phyloP scores from a whole-genome alignment of 768 basidiomycete genomes.

The Hydnum rufescens region DNA sequence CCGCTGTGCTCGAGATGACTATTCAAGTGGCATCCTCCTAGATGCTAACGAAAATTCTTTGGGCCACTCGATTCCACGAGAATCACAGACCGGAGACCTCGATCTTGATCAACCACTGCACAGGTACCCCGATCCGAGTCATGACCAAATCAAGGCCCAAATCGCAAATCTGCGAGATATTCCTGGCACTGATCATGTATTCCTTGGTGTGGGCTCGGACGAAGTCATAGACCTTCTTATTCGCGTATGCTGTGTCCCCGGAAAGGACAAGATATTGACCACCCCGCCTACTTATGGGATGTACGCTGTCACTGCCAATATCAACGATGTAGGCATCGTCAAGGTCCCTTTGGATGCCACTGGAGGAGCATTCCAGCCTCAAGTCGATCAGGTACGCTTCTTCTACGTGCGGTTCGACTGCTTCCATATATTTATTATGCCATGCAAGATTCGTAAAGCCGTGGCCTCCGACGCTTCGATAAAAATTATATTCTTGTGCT shows the following conservation, averaged over 20 bases:
- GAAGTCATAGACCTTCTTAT: slow-evolving; percentile 91
- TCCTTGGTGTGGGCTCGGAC: slow-evolving; percentile 92
- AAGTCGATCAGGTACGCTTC: slow-evolving; percentile 41
- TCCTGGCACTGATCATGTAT: slow-evolving; percentile 45
- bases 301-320: slow-evolving; percentile 86
- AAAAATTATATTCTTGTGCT: slow-evolving; percentile 87
- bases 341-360: slow-evolving; percentile 63
- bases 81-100: slow-evolving; percentile 16
- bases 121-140: slow-evolving; percentile 86
- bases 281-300: slow-evolving; percentile 97
- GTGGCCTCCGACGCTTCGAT: slow-evolving; percentile 53
- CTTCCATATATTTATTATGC: not conserved
- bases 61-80: slow-evolving; percentile 56
- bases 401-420: not conserved
- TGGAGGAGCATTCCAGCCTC: slow-evolving; percentile 62
- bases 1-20: slow-evolving; percentile 92
- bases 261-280: slow-evolving; percentile 60
- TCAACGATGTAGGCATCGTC: slow-evolving; percentile 77
- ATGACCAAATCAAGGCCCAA: slow-evolving; percentile 53
- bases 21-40: slow-evolving; percentile 72
- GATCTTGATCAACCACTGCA: slow-evolving; percentile 31
- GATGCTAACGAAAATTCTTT: slow-evolving; percentile 97
- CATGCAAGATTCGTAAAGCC: slow-evolving; percentile 48
- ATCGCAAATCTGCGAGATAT: slow-evolving; percentile 57
- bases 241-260: slow-evolving; percentile 68